A percentile compares a stretch with the other conserved stretches of the same genome.
Evolutionary conservation across 2,329 filamentous ascomycete species (phyloP).

Genomic region (Curvularia sp.): DNA sequence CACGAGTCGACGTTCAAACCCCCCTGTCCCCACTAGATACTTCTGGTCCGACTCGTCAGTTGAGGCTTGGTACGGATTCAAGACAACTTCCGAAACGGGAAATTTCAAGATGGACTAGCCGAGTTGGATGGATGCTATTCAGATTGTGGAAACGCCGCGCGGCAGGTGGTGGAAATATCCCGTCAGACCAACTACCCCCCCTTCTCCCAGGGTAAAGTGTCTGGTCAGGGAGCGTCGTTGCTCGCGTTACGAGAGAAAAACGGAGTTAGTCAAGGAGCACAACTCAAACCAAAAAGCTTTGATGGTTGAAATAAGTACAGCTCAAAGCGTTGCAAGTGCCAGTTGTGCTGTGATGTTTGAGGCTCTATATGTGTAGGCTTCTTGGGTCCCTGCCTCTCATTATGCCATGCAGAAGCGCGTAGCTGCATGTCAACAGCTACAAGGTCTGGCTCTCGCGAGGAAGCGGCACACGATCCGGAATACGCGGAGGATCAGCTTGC

Average conservation of each 20-base stretch:
- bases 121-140: background rate
- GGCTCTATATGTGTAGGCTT: slow-evolving; percentile 13
- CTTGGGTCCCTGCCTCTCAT: slow-evolving; percentile 24
- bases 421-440: slow-evolving; percentile 28
- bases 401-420: slow-evolving; percentile 28
- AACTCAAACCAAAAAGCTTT: background rate
- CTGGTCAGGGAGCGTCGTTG: background rate
- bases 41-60: background rate
- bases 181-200: background rate
- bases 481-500: slow-evolving; percentile 38
- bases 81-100: background rate
- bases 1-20: background rate
- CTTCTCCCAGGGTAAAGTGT: background rate
- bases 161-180: background rate
- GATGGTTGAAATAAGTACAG: background rate
- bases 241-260: background rate
- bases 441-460: slow-evolving; percentile 41
- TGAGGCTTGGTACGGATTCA: background rate
- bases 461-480: slow-evolving; percentile 44
- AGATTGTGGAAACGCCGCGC: background rate
- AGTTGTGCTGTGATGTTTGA: slow-evolving; percentile 13
- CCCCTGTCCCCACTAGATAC: background rate
- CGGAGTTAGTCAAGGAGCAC: background rate
- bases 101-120: background rate
- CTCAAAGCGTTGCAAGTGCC: background rate